These are phyloP conservation scores for Rhodotorula kratochvilovae DNA, from an alignment of 768 basidiomycete genomes.

Conservation along the genomic window DNA sequence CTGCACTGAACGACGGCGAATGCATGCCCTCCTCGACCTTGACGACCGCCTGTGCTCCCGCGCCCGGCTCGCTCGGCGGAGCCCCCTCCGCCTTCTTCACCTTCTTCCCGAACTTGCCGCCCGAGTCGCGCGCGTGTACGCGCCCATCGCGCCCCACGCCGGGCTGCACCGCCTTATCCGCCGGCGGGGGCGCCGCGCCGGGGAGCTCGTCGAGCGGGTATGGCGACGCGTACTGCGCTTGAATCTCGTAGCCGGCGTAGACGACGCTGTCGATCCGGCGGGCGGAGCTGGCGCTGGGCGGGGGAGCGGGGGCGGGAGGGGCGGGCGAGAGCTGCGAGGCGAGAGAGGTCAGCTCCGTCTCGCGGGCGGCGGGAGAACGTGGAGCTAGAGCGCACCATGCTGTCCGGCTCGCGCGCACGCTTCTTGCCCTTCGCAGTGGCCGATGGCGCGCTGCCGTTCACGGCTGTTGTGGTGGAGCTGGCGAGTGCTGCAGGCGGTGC, in stretches of 20 bases:
- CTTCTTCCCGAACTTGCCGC: neutral
- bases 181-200: neutral
- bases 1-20: too few species aligned
- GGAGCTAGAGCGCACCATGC: neutral
- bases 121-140: neutral
- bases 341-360: too few species aligned
- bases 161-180: neutral
- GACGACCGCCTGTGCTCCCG: neutral
- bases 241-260: slow-evolving; percentile 36
- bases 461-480: too few species aligned
- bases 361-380: neutral
- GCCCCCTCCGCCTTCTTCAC: too few species aligned
- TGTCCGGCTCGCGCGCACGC: neutral
- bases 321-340: neutral
- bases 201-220: slow-evolving; percentile 33
- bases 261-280: slow-evolving; percentile 25
- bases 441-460: neutral
- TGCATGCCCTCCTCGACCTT: neutral
- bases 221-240: slow-evolving; percentile 17
- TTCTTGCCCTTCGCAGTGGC: neutral
- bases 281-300: neutral
- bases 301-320: neutral
- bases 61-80: too few species aligned
- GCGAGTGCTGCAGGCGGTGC: too few species aligned
- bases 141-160: neutral